Conservation (phyloP, 176 grass and related monocot genomes). For the Thalia dealbata region DNA sequence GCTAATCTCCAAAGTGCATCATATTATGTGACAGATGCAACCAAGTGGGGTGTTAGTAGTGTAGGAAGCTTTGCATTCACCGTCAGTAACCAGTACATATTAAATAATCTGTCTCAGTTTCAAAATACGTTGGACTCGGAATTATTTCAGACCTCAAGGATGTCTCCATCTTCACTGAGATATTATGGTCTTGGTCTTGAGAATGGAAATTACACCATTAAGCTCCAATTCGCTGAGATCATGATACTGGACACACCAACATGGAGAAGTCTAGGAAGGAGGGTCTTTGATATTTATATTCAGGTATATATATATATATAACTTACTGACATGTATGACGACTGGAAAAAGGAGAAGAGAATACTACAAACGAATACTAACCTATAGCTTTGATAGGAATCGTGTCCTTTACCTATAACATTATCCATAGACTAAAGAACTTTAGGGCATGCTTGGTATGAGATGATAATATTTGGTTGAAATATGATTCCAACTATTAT, state of each 20-base stretch:
- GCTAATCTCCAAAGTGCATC: background rate
- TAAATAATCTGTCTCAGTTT: conserved; percentile 12
- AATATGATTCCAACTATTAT: too few relatives aligned
- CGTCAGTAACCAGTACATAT: background rate
- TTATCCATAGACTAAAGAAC: too few relatives aligned
- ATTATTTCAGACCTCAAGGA: conserved; percentile 29
- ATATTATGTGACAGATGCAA: conserved; percentile 17
- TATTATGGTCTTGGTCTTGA: conserved; percentile 34
- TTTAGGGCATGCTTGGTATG: too few relatives aligned
- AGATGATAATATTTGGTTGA: too few relatives aligned
- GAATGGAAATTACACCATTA: conserved; percentile 44
- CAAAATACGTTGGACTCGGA: conserved; percentile 23
- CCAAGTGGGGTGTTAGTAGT: conserved; percentile 34
- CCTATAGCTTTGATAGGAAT: background rate
- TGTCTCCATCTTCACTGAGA: conserved; percentile 33
- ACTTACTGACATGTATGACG: background rate
- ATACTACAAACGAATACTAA: background rate
- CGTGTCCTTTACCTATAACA: background rate
- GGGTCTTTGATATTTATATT: conserved; percentile 43
- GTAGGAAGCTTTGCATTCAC: conserved; percentile 22
- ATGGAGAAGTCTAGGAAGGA: conserved; percentile 32
- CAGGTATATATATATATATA: conserved; percentile 26
- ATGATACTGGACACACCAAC: conserved; percentile 11
- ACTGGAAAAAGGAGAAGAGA: background rate
- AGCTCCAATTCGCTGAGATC: conserved; percentile 32